Conservation (phyloP, 805 yeast genomes). For the Barnettozyma populi region DNA sequence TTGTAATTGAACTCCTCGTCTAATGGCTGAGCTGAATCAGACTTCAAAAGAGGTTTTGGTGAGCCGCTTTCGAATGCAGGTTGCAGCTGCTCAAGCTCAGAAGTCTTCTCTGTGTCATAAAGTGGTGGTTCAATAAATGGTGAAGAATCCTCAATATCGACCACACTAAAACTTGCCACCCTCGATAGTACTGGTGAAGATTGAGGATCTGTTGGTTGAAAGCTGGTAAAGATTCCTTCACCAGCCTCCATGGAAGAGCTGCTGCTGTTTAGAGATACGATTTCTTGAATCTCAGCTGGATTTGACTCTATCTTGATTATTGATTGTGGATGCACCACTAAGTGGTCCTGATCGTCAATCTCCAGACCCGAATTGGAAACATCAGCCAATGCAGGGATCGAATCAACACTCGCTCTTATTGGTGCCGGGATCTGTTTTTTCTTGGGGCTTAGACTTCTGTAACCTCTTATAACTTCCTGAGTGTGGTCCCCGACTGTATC, state of each 20-base stretch:
- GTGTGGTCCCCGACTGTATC: neutral
- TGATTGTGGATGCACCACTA: neutral
- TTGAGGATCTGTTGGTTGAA: neutral
- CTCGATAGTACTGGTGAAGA: neutral
- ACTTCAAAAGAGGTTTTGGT: neutral
- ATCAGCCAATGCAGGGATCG: neutral
- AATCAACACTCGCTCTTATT: neutral
- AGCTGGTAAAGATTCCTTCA: neutral
- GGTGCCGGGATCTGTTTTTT: neutral
- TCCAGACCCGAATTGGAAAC: neutral
- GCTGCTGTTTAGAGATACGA: neutral
- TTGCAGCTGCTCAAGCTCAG: neutral
- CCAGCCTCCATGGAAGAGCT: neutral
- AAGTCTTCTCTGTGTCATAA: neutral
- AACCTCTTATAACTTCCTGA: conserved; percentile 7
- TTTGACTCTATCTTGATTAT: neutral
- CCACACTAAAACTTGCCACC: neutral
- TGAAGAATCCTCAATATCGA: neutral
- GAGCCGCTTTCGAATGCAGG: neutral
- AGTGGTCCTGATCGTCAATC: neutral
- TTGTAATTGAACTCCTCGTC: conserved; percentile 1
- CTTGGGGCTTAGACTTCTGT: conserved; percentile 10
- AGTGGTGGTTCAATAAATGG: neutral
- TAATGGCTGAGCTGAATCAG: neutral
- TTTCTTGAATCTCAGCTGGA: neutral